Conservation (phyloP, 352 stramenopile genomes). For the Globisporangium cederbergense region DNA sequence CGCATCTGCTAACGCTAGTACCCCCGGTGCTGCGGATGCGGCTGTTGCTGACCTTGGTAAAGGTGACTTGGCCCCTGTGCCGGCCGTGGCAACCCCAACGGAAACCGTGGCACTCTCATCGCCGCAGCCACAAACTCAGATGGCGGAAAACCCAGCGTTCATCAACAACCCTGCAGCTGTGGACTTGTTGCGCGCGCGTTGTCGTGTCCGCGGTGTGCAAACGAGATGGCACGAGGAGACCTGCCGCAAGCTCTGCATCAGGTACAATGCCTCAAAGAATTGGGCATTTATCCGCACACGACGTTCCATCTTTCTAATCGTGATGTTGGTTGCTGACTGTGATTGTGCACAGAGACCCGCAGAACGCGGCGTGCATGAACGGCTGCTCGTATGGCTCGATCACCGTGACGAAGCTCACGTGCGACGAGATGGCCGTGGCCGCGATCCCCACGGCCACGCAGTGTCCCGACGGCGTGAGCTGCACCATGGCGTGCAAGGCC, state of each 20-base stretch:
- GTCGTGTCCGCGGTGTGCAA: constrained; percentile 59
- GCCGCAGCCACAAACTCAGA: background rate
- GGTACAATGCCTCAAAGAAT: constrained; percentile 20
- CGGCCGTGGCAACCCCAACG: constrained; percentile 13
- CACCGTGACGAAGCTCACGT: constrained; percentile 63
- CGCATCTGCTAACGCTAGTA: background rate
- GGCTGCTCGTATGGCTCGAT: constrained; percentile 73
- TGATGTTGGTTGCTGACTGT: background rate
- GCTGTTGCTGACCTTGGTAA: background rate
- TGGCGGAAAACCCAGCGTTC: constrained; percentile 13
- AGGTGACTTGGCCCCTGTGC: background rate
- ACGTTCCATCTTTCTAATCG: background rate
- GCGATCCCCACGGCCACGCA: constrained; percentile 26
- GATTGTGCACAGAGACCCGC: constrained; percentile 30
- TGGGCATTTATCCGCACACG: no score
- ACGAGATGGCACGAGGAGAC: constrained; percentile 72
- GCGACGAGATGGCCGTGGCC: constrained; percentile 38
- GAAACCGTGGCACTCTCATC: background rate
- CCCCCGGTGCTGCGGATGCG: background rate
- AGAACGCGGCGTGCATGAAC: constrained; percentile 72
- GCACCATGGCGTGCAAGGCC: constrained; percentile 46
- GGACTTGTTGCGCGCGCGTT: constrained; percentile 48
- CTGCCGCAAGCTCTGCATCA: constrained; percentile 55
- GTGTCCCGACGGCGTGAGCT: constrained; percentile 62
- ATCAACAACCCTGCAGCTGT: constrained; percentile 23